phyloP scores from a whole-genome alignment of 768 basidiomycete species.

The Panellus pusillus region DNA sequence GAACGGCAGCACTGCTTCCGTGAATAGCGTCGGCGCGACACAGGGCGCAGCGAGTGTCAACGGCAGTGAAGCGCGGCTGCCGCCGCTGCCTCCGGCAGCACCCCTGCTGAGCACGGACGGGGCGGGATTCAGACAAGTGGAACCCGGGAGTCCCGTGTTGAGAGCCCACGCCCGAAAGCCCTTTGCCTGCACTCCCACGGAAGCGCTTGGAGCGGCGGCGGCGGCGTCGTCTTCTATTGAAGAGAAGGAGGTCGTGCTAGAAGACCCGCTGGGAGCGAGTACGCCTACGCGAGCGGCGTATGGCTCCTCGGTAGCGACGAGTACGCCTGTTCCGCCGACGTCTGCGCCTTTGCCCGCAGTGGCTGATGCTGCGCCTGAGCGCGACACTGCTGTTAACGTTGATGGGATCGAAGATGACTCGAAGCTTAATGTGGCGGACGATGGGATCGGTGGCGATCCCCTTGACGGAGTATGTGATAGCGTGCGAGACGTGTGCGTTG shows the following conservation, averaged over 20 bases:
- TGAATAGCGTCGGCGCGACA: conserved; percentile 14
- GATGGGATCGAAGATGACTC: conserved; percentile 14
- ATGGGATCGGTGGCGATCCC: conserved; percentile 20
- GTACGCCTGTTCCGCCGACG: neutral
- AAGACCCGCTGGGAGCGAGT: conserved; percentile 18
- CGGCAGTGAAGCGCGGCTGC: conserved; percentile 13
- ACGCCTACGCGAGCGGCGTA: conserved; percentile 9
- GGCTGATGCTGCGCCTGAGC: neutral
- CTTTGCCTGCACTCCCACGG: conserved; percentile 21
- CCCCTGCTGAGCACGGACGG: neutral
- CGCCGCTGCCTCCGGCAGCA: conserved; percentile 8
- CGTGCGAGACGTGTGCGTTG: neutral
- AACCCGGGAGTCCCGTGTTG: conserved; percentile 12
- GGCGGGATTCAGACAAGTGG: conserved; percentile 12
- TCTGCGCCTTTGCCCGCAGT: neutral
- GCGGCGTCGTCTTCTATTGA: neutral
- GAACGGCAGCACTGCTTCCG: conserved; percentile 7
- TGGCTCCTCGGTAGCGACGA: neutral
- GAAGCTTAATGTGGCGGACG: conserved; percentile 14
- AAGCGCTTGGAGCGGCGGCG: conserved; percentile 6
- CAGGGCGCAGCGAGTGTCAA: conserved; percentile 13
- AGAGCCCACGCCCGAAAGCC: conserved; percentile 21
- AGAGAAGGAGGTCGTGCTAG: conserved; percentile 6
- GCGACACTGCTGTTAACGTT: no score
- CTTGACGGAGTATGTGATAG: conserved; percentile 3